Percentiles rank a stretch among this genome's conserved stretches.
Conservation (phyloP, 305 asterid species). For the Fraxinus nigra region DNA sequence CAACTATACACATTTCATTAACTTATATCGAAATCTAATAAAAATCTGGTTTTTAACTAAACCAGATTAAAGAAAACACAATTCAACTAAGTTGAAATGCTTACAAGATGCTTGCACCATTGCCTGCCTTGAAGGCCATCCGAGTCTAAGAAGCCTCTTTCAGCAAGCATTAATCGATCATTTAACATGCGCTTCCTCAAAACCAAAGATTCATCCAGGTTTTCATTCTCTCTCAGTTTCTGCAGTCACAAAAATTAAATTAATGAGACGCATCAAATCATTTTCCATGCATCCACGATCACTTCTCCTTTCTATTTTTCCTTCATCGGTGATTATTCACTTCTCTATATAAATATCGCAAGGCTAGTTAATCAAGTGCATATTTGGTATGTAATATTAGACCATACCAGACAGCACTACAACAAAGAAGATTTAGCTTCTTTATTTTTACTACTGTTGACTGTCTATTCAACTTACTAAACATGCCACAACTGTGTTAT, state of each 20-base stretch:
- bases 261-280: background rate
- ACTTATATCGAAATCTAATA: background rate
- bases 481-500: background rate
- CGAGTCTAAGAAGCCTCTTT: slow-evolving; percentile 78
- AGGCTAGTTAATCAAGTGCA: background rate
- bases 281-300: background rate
- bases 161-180: slow-evolving; percentile 74
- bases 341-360: background rate
- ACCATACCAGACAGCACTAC: background rate
- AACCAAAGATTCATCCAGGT: slow-evolving; percentile 27
- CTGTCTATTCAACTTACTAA: background rate
- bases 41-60: background rate
- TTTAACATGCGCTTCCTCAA: slow-evolving; percentile 59
- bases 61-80: background rate
- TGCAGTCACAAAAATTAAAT: slow-evolving; percentile 21
- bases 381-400: background rate
- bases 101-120: slow-evolving; percentile 93
- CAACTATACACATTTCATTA: background rate
- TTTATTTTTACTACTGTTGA: background rate
- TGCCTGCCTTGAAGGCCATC: slow-evolving; percentile 67
- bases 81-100: background rate
- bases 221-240: slow-evolving; percentile 46
- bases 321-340: background rate
- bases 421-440: background rate
- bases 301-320: background rate